Evolutionary conservation across 106 monocot genomes (phyloP), one percentile per base, ranked within the genome.

Genomic region (Allium sativum): DNA sequence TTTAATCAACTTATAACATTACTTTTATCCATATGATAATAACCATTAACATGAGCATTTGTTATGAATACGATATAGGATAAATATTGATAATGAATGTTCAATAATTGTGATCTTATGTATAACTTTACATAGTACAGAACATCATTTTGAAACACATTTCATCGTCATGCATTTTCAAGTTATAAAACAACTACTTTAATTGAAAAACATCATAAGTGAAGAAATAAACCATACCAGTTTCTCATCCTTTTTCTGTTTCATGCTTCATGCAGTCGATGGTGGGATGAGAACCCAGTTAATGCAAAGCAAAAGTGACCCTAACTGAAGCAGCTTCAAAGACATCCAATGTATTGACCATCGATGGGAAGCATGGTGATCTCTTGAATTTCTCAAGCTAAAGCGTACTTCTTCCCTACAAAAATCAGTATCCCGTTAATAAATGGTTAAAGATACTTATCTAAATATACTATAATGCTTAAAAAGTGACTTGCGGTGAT

Each of bases 311-410:
- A 54, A 1, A 45, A 71, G n/a, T 70, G 5, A 52, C 42, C 19
- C 44, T 8, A 20, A 82, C 76, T 14, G 87, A 79, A 53, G 67
- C 52, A 7, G 64, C 87, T 3, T 79, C 82, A 0, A 62, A 70
- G 48, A 72, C 71, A 40, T 87, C 87, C 11, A 71, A 83, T 11
- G 82, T 82, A 43, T 82, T 76, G 66, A 87, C 82, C 62, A 83
- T 87, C 52, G 82, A 87, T 11, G 82, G 82, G 54, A 79, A 83
- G 52, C 87, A 82, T 12, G 82, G 82, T 6, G 82, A 87, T 63
- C 65, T 87, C 47, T 82, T 74, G 65, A 70, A 68, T 40, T 87
- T 79, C 68, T 79, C 87, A 53, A 53, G 56, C 58, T 50, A 82
- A 67, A 78, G 78, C 78, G 17, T 55, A 15, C 19, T 55, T 55